Evolutionary conservation across 768 basidiomycete genomes (phyloP).

Genomic region (Coprinopsis marcescibilis): DNA sequence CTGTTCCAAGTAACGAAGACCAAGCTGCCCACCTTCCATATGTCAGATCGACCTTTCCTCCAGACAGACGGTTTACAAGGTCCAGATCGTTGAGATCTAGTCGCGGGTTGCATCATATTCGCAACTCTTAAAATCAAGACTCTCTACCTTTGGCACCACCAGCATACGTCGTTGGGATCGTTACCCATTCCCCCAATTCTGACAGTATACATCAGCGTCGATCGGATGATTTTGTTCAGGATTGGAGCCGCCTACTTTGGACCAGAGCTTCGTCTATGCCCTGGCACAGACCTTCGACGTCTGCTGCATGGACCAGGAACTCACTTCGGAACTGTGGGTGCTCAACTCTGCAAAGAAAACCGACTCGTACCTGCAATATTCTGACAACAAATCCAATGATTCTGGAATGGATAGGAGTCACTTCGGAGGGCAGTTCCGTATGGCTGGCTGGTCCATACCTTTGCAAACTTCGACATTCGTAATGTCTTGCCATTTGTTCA

Average conservation of each 20-base stretch:
- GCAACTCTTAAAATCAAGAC: not conserved
- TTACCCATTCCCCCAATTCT: constrained; percentile 91
- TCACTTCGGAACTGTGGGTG: constrained; percentile 47
- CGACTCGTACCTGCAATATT: constrained; percentile 66
- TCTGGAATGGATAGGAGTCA: constrained; percentile 37
- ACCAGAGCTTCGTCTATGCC: constrained; percentile 93
- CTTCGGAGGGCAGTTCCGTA: not conserved
- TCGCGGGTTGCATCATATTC: not conserved
- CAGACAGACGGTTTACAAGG: constrained; percentile 73
- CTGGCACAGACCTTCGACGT: constrained; percentile 95
- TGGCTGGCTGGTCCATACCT: constrained; percentile 38
- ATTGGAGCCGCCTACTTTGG: constrained; percentile 41
- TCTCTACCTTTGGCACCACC: constrained; percentile 86
- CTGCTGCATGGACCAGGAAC: constrained; percentile 95
- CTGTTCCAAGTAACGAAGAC: not conserved
- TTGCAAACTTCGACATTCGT: constrained; percentile 90
- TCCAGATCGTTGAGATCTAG: constrained; percentile 79
- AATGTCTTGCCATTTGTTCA: constrained; percentile 98
- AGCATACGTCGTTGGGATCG: constrained; percentile 91
- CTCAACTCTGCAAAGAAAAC: not conserved
- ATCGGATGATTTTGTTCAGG: not conserved
- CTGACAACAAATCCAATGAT: constrained; percentile 66
- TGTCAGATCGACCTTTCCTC: constrained; percentile 81
- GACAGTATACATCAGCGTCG: constrained; percentile 10
- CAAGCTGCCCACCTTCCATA: constrained; percentile 61